Conservation (phyloP, 2,329 filamentous ascomycete genomes). For the Penicillium sp. region DNA sequence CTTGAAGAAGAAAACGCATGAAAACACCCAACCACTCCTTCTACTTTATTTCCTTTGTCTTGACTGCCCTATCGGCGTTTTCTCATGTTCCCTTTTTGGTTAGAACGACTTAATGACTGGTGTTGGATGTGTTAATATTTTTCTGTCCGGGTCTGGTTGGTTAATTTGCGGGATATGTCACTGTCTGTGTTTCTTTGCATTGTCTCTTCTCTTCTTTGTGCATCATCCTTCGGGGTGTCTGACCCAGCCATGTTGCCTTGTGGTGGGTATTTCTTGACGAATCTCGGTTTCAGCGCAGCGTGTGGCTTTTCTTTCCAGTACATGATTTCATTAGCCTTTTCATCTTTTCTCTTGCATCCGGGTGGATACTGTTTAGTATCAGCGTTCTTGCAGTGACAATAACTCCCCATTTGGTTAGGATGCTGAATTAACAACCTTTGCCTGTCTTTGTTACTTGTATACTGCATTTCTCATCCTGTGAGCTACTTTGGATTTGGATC, state of each 20-base stretch:
- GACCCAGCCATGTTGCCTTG: neutral
- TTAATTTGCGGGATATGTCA: slow-evolving; percentile 16
- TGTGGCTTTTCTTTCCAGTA: slow-evolving; percentile 18
- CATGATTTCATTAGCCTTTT: slow-evolving; percentile 15
- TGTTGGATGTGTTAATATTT: slow-evolving; percentile 18
- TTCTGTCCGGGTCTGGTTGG: slow-evolving; percentile 6
- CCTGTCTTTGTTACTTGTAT: neutral
- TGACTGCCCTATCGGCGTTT: slow-evolving; percentile 6
- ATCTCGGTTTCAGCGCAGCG: slow-evolving; percentile 20
- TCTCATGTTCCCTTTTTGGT: slow-evolving; percentile 11
- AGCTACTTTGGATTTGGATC: neutral
- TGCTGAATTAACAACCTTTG: slow-evolving; percentile 9
- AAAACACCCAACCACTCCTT: slow-evolving; percentile 21
- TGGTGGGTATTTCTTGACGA: slow-evolving; percentile 4
- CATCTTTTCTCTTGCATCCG: slow-evolving; percentile 10
- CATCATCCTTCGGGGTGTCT: slow-evolving; percentile 1
- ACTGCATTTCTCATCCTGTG: neutral
- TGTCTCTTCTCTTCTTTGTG: slow-evolving; percentile 6
- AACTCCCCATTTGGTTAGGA: slow-evolving; percentile 1
- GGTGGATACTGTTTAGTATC: slow-evolving; percentile 5
- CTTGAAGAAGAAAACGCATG: slow-evolving; percentile 43
- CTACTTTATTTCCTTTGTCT: slow-evolving; percentile 27
- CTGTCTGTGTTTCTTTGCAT: slow-evolving; percentile 11
- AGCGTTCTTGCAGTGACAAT: slow-evolving; percentile 7
- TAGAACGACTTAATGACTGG: slow-evolving; percentile 31